Base-by-base conservation (phyloP, 2,329 filamentous ascomycete genomes). In the Penicillium frequentans region DNA sequence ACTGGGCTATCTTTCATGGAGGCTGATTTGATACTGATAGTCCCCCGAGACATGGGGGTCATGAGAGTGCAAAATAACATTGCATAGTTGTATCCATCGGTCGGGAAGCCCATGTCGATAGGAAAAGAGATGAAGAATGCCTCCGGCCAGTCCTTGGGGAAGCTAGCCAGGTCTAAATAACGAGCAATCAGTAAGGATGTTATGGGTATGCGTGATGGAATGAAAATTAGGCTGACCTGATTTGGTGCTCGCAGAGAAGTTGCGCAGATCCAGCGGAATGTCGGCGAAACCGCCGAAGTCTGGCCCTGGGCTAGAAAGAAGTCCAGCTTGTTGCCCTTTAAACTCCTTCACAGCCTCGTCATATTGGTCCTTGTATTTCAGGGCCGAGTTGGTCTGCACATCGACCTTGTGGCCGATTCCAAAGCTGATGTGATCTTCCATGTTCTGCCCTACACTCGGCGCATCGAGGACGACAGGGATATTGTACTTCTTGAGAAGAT, bases 11-110 rank as follows among this genome's bases (percentile, higher is more conserved):
- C 70, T 0, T 60, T 54, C 0, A 68, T 73, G 14, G 73, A 67
- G n/a, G 64, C 51, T 0, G 73, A 76, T 0, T 52, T 49, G n/a
- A 83, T 71, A 0, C 74, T 77, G 1, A 83, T 67, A 46, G 69
- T 80, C 5, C 81, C 81, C 0, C 76, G 74, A 0, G 78, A 81
- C 0, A 73, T 57, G 3, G 79, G 76, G 0, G 78, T 71, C 2
- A 77, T 68, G 0, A 82, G 64, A 0, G 71, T 73, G 1, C 62
- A 68, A 1, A 64, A 48, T 1, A 77, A 55, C 2, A 69, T 65
- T 1, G 64, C 70, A 42, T 77, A 76, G n/a, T 74, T 68, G 52
- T 66, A 67, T 5, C 70, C 70, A 50, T 73, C 71, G 5, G 26
- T 46, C 1, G 68, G 68, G 21, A 23, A n/a, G 39, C 39, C 39